These are phyloP conservation scores for Pseudozyma hubeiensis DNA, from an alignment of 1,284 basidiomycete genomes.

Conservation along the genomic window DNA sequence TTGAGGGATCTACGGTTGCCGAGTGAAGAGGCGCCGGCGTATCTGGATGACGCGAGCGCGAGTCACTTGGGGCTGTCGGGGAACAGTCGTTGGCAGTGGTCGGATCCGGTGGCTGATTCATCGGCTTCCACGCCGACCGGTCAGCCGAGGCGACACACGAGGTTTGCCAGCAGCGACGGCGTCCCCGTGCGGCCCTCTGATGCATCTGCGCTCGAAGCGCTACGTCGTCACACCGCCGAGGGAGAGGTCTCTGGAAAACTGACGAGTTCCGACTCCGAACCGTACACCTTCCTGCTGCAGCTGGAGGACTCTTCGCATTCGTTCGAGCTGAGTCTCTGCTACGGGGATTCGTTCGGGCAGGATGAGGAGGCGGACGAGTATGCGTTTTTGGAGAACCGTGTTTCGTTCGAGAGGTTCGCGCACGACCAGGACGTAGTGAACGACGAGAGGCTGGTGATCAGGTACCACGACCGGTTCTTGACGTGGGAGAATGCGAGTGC, in stretches of 20 bases:
- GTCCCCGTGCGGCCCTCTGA: constrained; percentile 15
- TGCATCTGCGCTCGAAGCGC: constrained; percentile 27
- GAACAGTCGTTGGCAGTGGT: constrained; percentile 45
- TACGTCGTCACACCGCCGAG: constrained; percentile 24
- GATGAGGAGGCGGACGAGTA: constrained; percentile 64
- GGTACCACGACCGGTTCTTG: constrained; percentile 71
- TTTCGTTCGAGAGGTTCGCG: constrained; percentile 72
- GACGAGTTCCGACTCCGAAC: constrained; percentile 70
- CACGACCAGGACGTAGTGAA: constrained; percentile 71
- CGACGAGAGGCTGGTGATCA: constrained; percentile 71
- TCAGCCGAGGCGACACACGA: constrained; percentile 14
- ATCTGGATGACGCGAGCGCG: constrained; percentile 26
- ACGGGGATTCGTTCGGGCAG: constrained; percentile 40
- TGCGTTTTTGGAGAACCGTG: constrained; percentile 70
- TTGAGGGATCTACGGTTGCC: constrained; percentile 32
- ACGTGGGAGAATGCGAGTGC: constrained; percentile 72
- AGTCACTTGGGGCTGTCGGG: constrained; percentile 32
- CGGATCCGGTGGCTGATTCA: constrained; percentile 16
- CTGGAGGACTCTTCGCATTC: constrained; percentile 69
- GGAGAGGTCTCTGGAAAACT: constrained; percentile 61
- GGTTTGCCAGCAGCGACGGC: constrained; percentile 43
- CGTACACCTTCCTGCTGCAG: constrained; percentile 71
- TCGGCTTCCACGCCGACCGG: constrained; percentile 26
- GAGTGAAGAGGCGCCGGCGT: constrained; percentile 30
- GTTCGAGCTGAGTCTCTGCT: constrained; percentile 71